A percentile compares a stretch with the other conserved stretches of the same genome.
Conservation (phyloP, 2,329 filamentous ascomycete genomes). For the Chaetomium sp. region DNA sequence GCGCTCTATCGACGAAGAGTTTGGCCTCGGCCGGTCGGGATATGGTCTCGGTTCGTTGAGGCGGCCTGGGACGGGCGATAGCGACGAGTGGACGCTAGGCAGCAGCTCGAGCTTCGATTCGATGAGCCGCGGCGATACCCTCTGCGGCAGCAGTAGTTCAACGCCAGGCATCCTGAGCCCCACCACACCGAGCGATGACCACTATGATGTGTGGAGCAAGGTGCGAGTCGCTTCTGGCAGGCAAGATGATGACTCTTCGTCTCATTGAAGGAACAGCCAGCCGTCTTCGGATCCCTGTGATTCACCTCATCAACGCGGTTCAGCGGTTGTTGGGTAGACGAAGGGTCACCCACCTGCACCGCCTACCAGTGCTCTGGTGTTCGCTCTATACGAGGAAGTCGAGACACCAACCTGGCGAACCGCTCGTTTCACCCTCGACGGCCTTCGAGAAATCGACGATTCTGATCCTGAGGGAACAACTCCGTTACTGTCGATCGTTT, state of each 20-base stretch:
- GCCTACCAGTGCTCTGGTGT: too few species aligned
- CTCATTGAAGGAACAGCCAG: neutral
- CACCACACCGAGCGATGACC: constrained; percentile 40
- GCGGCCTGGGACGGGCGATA: constrained; percentile 44
- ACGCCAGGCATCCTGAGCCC: constrained; percentile 47
- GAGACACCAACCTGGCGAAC: too few species aligned
- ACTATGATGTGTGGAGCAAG: constrained; percentile 35
- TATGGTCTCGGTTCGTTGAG: constrained; percentile 30
- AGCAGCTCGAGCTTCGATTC: constrained; percentile 67
- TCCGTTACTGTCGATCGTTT: too few species aligned
- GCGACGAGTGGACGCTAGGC: constrained; percentile 85
- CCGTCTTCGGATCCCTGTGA: neutral
- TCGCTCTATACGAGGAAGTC: too few species aligned
- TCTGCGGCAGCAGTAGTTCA: constrained; percentile 41
- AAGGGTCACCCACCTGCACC: too few species aligned
- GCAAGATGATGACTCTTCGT: constrained; percentile 34
- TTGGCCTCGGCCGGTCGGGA: constrained; percentile 40
- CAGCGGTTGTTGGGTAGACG: too few species aligned
- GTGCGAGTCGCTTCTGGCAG: constrained; percentile 32
- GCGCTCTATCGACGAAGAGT: constrained; percentile 38
- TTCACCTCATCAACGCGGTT: too few species aligned
- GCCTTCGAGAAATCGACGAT: too few species aligned
- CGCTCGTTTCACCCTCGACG: too few species aligned
- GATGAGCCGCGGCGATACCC: constrained; percentile 32
- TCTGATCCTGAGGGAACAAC: too few species aligned